These are phyloP conservation scores for Macrolepiota dolichaula DNA, from an alignment of 768 basidiomycete species.

Conservation along the genomic window DNA sequence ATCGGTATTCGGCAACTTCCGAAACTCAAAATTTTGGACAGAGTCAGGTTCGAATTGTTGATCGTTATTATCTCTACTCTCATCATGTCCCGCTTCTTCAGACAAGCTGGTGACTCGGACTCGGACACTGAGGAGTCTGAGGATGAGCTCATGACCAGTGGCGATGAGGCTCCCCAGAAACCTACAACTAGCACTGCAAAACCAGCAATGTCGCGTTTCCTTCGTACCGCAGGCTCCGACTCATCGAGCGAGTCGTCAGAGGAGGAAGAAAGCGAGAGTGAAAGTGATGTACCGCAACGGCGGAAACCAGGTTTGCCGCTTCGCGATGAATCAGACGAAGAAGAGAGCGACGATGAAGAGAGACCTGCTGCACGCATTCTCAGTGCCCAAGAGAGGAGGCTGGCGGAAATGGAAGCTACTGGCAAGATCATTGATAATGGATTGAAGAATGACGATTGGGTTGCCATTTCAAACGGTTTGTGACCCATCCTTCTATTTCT, in stretches of 20 bases:
- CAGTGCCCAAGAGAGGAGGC: constrained; percentile 87
- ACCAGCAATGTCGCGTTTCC: constrained; percentile 74
- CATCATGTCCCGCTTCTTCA: constrained; percentile 86
- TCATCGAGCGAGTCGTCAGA: constrained; percentile 53
- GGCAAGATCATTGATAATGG: constrained; percentile 93
- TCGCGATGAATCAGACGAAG: constrained; percentile 28
- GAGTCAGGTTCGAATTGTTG: background rate
- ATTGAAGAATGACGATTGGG: constrained; percentile 96
- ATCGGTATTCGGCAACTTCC: background rate
- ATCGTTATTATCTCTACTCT: constrained; percentile 13
- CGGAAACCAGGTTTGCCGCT: constrained; percentile 21
- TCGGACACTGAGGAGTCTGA: constrained; percentile 70
- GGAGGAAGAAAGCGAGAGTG: constrained; percentile 55
- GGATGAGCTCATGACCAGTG: constrained; percentile 76
- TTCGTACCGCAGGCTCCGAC: constrained; percentile 60
- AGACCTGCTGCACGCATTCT: constrained; percentile 70
- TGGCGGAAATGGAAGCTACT: constrained; percentile 93
- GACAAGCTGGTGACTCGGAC: constrained; percentile 81
- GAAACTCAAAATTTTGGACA: constrained; percentile 12
- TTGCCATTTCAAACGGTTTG: constrained; percentile 82
- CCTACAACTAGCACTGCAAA: constrained; percentile 45
- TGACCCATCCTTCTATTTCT: background rate
- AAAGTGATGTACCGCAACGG: constrained; percentile 37
- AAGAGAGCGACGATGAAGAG: constrained; percentile 65
- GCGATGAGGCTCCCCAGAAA: constrained; percentile 56